Conservation (phyloP, 306 rosid genomes). For the Gleditsia sinensis region DNA sequence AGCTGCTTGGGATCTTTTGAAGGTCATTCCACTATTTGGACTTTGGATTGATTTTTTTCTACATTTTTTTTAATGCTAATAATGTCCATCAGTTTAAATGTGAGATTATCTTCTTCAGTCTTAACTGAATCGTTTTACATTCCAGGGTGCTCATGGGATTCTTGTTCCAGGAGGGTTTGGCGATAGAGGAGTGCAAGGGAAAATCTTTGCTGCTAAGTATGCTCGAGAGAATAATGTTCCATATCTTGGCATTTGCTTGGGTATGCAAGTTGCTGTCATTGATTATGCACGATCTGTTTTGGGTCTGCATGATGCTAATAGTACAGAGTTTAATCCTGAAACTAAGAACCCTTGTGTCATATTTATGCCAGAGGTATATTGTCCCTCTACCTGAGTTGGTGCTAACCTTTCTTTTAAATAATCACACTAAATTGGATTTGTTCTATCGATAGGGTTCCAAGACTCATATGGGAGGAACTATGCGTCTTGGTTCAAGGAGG, state of each 20-base stretch:
- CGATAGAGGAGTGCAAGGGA: conserved; percentile 89
- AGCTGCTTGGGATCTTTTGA: conserved; percentile 81
- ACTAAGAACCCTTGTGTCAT: conserved; percentile 80
- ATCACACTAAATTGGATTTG: conserved; percentile 23
- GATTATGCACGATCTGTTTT: conserved; percentile 86
- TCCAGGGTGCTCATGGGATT: conserved; percentile 88
- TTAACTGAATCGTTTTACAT: conserved; percentile 23
- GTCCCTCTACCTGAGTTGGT: background rate
- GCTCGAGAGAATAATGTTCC: conserved; percentile 83
- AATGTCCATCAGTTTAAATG: conserved; percentile 7
- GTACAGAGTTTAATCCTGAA: conserved; percentile 81
- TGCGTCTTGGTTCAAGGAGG: conserved; percentile 96
- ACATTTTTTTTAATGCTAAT: background rate
- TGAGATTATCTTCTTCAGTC: conserved; percentile 18
- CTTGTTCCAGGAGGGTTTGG: conserved; percentile 99
- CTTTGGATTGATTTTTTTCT: conserved; percentile 22
- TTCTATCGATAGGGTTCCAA: conserved; percentile 71
- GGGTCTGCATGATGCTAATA: conserved; percentile 75
- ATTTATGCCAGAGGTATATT: conserved; percentile 90
- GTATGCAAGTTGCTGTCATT: conserved; percentile 94
- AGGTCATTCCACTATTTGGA: conserved; percentile 49
- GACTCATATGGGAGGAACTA: conserved; percentile 98
- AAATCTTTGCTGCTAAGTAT: conserved; percentile 89
- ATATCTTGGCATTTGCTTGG: conserved; percentile 87
- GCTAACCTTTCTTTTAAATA: background rate